Evolutionary conservation across 2,329 filamentous ascomycete species (phyloP).

Genomic region (Teratosphaeria gauchensis): DNA sequence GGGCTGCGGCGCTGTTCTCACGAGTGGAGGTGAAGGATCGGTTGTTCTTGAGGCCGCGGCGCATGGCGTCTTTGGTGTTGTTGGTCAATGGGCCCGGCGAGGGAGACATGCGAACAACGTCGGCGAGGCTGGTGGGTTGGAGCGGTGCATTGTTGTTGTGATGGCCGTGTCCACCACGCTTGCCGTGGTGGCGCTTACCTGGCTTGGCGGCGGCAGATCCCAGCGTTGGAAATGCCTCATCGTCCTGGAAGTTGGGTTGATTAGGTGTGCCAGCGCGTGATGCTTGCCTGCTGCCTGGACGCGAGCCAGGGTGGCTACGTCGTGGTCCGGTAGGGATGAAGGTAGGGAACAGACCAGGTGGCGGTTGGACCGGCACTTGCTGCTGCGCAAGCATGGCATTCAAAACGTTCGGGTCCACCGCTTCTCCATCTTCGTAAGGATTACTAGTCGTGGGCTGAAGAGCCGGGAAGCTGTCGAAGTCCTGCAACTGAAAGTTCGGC

Average conservation of each 20-base stretch:
- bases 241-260: slow-evolving; percentile 66
- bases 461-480: slow-evolving; percentile 76
- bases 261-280: slow-evolving; percentile 53
- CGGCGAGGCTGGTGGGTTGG: slow-evolving; percentile 62
- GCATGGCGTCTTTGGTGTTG: slow-evolving; percentile 42
- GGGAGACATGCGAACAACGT: slow-evolving; percentile 91
- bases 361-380: slow-evolving; percentile 37
- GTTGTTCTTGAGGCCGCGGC: slow-evolving; percentile 49
- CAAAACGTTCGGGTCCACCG: slow-evolving; percentile 30
- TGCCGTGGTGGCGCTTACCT: slow-evolving; percentile 86
- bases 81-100: slow-evolving; percentile 48
- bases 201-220: slow-evolving; percentile 66
- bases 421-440: slow-evolving; percentile 30
- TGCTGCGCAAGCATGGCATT: slow-evolving; percentile 30
- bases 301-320: slow-evolving; percentile 45
- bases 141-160: slow-evolving; percentile 56
- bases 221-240: slow-evolving; percentile 86
- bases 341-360: slow-evolving; percentile 56
- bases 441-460: slow-evolving; percentile 44
- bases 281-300: slow-evolving; percentile 74
- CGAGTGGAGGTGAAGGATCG: slow-evolving; percentile 53
- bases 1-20: slow-evolving; percentile 48
- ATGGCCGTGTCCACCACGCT: slow-evolving; percentile 68
- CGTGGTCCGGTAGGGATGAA: slow-evolving; percentile 43
- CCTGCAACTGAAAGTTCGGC: slow-evolving; percentile 67